A percentile compares a stretch with the other conserved stretches of the same genome.
These are phyloP conservation scores for Chlamydomonas reinhardtii DNA, from an alignment of 163 green algal genomes.

Conservation along the genomic window DNA sequence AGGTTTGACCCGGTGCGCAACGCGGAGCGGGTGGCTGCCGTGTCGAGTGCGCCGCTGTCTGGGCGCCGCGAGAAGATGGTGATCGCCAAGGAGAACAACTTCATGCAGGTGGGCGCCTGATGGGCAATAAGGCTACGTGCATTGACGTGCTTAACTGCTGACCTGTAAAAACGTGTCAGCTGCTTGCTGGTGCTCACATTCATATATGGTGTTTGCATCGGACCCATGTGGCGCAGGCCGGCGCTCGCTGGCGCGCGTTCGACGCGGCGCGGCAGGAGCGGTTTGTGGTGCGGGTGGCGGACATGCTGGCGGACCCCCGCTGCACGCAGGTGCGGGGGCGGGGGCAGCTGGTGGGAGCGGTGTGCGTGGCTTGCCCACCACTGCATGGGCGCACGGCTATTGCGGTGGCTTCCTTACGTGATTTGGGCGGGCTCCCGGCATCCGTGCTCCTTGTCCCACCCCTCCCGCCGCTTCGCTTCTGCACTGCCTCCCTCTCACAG, in stretches of 20 bases:
- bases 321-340: slow-evolving; percentile 61
- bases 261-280: slow-evolving; percentile 83
- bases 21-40: slow-evolving; percentile 80
- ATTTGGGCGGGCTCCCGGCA: too few relatives aligned
- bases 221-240: slow-evolving; percentile 85
- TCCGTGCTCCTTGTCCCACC: too few relatives aligned
- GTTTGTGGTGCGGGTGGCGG: slow-evolving; percentile 85
- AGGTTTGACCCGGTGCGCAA: slow-evolving; percentile 91
- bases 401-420: too few relatives aligned
- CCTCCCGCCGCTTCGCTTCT: too few relatives aligned
- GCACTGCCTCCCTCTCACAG: background rate
- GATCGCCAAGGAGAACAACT: slow-evolving; percentile 98
- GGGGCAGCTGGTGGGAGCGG: too few relatives aligned
- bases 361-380: too few relatives aligned
- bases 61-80: slow-evolving; percentile 85
- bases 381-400: too few relatives aligned
- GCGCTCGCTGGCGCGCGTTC: slow-evolving; percentile 84
- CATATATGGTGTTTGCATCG: too few relatives aligned
- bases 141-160: too few relatives aligned
- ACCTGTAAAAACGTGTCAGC: too few relatives aligned
- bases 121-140: too few relatives aligned
- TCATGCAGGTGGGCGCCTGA: slow-evolving; percentile 85
- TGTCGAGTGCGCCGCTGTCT: slow-evolving; percentile 60
- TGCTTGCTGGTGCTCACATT: too few relatives aligned
- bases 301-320: slow-evolving; percentile 83